Evolutionary conservation across 2,329 filamentous ascomycete genomes (phyloP), one percentile per base, ranked within the genome.

Genomic region (Amylocarpus encephaloides): DNA sequence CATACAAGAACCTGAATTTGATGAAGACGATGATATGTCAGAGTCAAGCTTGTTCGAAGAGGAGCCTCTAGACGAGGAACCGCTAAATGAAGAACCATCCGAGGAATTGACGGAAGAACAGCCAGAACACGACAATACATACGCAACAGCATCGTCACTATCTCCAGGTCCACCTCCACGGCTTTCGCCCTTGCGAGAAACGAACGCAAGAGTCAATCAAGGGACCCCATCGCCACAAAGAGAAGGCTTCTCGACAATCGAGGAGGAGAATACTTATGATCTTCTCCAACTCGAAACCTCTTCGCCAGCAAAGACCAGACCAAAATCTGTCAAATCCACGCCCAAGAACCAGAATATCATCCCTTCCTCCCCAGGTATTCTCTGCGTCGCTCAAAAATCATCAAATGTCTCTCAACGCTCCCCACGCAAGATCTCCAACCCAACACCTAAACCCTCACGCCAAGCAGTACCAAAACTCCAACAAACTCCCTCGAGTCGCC

Each of bases 191-290:
- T 67, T 83, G 0, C 62, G 52, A 55, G 64, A 70, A 32, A 63
- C 58, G 36, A 52, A 61, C 53, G 62, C 58, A 34, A 51, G 61
- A 53, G 48, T 57, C 13, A 59, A 62, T 52, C 65, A 43, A 53
- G 67, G 56, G 22, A 30, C 45, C n/a, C 26, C 46, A 5, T 54
- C 54, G 9, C 54, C 51, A 1, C 68, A 70, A 48, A 66, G 65
- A 2, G 70, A 69, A 6, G 70, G 73, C 11, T 75, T 73, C 54
- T 68, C 68, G 0, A 71, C 73, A 1, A 74, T 74, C 26, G 51
- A 71, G 1, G 74, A 78, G 55, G 75, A 78, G 52, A 73, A 72
- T 19, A 71, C 70, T 0, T 68, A 66, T 56, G 73, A 77, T 12
- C 58, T 74, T 1, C 63, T 65, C 0, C 66, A 67, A 52, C 59